phyloP scores from a whole-genome alignment of 805 yeast genomes.

The Isabelozyma pseudorhagii region DNA sequence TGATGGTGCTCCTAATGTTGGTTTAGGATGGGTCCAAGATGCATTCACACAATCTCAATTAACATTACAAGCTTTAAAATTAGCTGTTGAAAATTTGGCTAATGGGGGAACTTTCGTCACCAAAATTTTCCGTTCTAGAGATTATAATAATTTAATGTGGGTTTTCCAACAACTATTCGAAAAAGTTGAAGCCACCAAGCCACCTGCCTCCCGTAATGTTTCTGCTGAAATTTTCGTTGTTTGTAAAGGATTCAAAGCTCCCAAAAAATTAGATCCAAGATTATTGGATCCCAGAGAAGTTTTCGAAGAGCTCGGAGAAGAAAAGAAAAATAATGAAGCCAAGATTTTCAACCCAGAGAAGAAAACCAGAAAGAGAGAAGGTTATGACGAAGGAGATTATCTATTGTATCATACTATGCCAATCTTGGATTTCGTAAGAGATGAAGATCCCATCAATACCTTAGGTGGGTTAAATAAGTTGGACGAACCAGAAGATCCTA shows the following conservation, averaged over 20 bases:
- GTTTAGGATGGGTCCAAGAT: constrained; percentile 99
- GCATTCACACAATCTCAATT: constrained; percentile 97
- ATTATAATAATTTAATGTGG: constrained; percentile 96
- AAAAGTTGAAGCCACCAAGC: constrained; percentile 97
- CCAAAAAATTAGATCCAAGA: constrained; percentile 90
- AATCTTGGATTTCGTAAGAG: constrained; percentile 74
- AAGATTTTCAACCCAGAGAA: constrained; percentile 93
- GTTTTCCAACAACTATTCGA: constrained; percentile 94
- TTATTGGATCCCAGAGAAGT: constrained; percentile 89
- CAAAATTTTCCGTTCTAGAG: constrained; percentile 97
- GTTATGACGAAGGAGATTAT: constrained; percentile 94
- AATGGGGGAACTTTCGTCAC: constrained; percentile 96
- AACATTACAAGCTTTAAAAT: constrained; percentile 86
- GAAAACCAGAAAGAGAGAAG: constrained; percentile 86
- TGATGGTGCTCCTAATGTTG: constrained; percentile 99
- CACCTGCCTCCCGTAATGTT: constrained; percentile 98
- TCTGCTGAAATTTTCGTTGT: constrained; percentile 99
- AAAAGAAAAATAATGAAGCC: constrained; percentile 78
- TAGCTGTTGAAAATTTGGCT: constrained; percentile 88
- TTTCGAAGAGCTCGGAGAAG: constrained; percentile 79
- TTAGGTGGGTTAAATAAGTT: constrained; percentile 73
- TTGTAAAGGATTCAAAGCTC: constrained; percentile 94
- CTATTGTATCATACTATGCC: constrained; percentile 66
- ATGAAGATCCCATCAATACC: constrained; percentile 78
- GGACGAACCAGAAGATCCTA: constrained; percentile 45